Conservation (phyloP, 495 filamentous ascomycete genomes). For the Talaromyces wortmannii region DNA sequence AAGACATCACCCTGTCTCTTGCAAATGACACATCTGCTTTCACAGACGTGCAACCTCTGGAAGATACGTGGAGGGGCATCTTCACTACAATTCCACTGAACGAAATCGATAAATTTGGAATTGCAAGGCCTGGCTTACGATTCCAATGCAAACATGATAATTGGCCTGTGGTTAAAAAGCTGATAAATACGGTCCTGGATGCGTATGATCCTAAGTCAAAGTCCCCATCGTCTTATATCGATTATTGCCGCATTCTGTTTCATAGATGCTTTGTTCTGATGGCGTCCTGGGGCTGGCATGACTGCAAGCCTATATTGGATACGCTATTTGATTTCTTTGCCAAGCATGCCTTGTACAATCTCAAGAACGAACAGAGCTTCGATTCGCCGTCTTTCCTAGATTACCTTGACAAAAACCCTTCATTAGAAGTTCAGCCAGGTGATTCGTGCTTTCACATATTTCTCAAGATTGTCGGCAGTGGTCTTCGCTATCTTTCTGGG, state of each 20-base stretch:
- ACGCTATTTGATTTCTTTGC: slow-evolving; percentile 89
- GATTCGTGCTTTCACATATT: slow-evolving; percentile 94
- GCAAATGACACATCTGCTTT: slow-evolving; percentile 5
- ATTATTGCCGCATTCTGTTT: slow-evolving; percentile 69
- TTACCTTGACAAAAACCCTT: slow-evolving; percentile 55
- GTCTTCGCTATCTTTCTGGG: slow-evolving; percentile 53
- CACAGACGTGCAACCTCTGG: slow-evolving; percentile 51
- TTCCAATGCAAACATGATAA: slow-evolving; percentile 52
- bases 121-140: slow-evolving; percentile 49
- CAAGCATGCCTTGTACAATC: slow-evolving; percentile 60
- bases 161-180: slow-evolving; percentile 61
- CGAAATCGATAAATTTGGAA: slow-evolving; percentile 66
- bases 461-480: slow-evolving; percentile 72
- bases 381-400: slow-evolving; percentile 76
- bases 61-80: slow-evolving; percentile 64
- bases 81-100: slow-evolving; percentile 70
- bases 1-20: slow-evolving; percentile 24
- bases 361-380: slow-evolving; percentile 70
- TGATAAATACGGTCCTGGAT: slow-evolving; percentile 59
- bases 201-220: slow-evolving; percentile 51
- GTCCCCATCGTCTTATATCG: slow-evolving; percentile 60
- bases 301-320: slow-evolving; percentile 70
- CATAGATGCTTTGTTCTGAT: slow-evolving; percentile 75
- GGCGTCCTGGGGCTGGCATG: slow-evolving; percentile 77
- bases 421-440: slow-evolving; percentile 51